These are phyloP conservation scores for Xylariaceae sp. DNA, from an alignment of 2,329 filamentous ascomycete species.

Conservation along the genomic window DNA sequence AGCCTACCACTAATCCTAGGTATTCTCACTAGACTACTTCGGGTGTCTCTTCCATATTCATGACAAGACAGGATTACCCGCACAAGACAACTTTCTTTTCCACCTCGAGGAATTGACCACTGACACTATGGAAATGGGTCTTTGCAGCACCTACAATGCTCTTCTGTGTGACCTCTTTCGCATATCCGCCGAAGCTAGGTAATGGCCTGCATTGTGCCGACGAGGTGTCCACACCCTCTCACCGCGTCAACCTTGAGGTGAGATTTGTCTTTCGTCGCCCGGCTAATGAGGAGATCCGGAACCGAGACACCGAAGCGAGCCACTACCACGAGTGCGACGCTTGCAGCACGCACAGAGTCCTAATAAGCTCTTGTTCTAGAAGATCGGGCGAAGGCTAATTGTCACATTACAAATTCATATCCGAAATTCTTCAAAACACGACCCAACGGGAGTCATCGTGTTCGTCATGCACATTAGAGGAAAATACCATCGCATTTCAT, in stretches of 20 bases:
- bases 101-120: slow-evolving; percentile 1
- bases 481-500: too few relatives aligned
- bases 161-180: slow-evolving; percentile 32
- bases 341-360: too few relatives aligned
- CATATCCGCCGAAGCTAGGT: slow-evolving; percentile 44
- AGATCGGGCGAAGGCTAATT: too few relatives aligned
- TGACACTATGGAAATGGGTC: background rate
- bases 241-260: slow-evolving; percentile 20
- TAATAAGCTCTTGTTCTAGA: too few relatives aligned
- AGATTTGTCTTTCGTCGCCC: slow-evolving; percentile 23
- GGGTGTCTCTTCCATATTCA: too few relatives aligned
- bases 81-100: background rate
- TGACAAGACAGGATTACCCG: too few relatives aligned
- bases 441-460: too few relatives aligned
- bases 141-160: slow-evolving; percentile 1
- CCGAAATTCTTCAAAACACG: too few relatives aligned
- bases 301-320: background rate
- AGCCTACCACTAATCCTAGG: too few relatives aligned
- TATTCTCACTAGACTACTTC: too few relatives aligned
- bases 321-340: background rate
- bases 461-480: too few relatives aligned
- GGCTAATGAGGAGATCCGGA: slow-evolving; percentile 7
- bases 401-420: too few relatives aligned
- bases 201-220: slow-evolving; percentile 38
- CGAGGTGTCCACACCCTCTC: slow-evolving; percentile 22